These are phyloP conservation scores for Mycena rebaudengoi DNA, from an alignment of 768 basidiomycete genomes.

Conservation along the genomic window DNA sequence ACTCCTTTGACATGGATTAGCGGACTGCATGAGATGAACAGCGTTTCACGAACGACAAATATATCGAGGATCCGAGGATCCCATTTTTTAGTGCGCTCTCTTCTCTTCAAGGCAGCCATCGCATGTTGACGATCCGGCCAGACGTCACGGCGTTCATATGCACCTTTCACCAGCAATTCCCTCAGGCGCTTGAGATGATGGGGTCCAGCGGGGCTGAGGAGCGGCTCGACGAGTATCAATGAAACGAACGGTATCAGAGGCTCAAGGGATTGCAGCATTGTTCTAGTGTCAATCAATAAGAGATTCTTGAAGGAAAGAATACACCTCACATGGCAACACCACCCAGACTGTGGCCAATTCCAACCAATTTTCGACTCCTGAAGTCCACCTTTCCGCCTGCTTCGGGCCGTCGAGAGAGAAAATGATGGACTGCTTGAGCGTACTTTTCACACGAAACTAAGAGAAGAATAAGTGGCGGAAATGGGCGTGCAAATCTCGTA, in stretches of 20 bases:
- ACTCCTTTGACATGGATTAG: slow-evolving; percentile 41
- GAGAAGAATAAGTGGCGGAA: background rate
- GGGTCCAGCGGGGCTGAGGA: slow-evolving; percentile 62
- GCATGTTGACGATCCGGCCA: slow-evolving; percentile 61
- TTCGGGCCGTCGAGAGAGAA: slow-evolving; percentile 53
- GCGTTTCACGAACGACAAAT: slow-evolving; percentile 56
- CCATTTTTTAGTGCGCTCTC: slow-evolving; percentile 54
- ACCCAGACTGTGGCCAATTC: slow-evolving; percentile 75
- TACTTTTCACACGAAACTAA: slow-evolving; percentile 75
- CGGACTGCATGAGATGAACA: background rate
- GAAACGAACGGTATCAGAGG: slow-evolving; percentile 56
- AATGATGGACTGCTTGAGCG: slow-evolving; percentile 64
- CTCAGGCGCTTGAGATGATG: slow-evolving; percentile 52
- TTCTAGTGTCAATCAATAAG: slow-evolving; percentile 41
- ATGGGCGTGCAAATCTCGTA: background rate
- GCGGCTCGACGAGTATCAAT: slow-evolving; percentile 70
- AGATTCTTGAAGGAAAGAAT: background rate
- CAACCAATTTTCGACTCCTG: slow-evolving; percentile 58
- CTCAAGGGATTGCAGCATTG: slow-evolving; percentile 59
- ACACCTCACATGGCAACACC: slow-evolving; percentile 66
- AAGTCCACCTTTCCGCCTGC: slow-evolving; percentile 57
- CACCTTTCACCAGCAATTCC: slow-evolving; percentile 50
- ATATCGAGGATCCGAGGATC: slow-evolving; percentile 58
- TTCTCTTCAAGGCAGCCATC: slow-evolving; percentile 41
- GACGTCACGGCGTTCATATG: slow-evolving; percentile 57